phyloP scores from a whole-genome alignment of 2,329 filamentous ascomycete genomes.

The Colletotrichum sp. region DNA sequence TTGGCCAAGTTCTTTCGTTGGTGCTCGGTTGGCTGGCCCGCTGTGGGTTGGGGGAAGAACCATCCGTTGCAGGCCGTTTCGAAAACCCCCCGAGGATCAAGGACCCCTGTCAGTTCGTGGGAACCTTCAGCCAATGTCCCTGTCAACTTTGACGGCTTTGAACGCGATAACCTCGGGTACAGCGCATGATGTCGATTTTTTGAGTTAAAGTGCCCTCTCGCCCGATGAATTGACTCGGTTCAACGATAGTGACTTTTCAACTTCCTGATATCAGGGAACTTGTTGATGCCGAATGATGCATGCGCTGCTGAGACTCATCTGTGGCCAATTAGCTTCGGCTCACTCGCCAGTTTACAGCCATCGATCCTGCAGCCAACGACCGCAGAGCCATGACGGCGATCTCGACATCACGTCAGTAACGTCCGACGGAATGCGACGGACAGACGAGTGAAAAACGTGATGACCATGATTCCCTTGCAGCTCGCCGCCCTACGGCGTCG shows the following conservation, averaged over 20 bases:
- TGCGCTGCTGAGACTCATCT: neutral
- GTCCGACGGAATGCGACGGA: neutral
- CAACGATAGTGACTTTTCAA: neutral
- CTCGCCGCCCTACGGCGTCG: neutral
- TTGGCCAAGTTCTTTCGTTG: neutral
- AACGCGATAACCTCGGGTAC: neutral
- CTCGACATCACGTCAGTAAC: neutral
- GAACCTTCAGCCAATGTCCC: neutral
- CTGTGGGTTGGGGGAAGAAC: neutral
- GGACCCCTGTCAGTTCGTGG: neutral
- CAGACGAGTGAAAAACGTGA: neutral
- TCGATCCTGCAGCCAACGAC: neutral
- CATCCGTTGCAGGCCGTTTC: constrained; percentile 7
- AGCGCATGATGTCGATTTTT: neutral
- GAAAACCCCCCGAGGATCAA: neutral
- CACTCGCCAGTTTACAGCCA: neutral
- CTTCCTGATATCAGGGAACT: accelerated
- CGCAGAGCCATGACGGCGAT: neutral
- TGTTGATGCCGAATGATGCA: neutral
- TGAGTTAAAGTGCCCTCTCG: neutral
- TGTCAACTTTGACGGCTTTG: neutral
- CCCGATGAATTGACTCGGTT: neutral
- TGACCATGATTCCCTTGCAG: neutral
- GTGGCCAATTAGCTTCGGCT: neutral
- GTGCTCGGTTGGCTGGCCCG: neutral